A percentile compares a stretch with the other conserved stretches of the same genome.
phyloP scores from a whole-genome alignment of 495 filamentous ascomycete species.

The Penicillium angulare region DNA sequence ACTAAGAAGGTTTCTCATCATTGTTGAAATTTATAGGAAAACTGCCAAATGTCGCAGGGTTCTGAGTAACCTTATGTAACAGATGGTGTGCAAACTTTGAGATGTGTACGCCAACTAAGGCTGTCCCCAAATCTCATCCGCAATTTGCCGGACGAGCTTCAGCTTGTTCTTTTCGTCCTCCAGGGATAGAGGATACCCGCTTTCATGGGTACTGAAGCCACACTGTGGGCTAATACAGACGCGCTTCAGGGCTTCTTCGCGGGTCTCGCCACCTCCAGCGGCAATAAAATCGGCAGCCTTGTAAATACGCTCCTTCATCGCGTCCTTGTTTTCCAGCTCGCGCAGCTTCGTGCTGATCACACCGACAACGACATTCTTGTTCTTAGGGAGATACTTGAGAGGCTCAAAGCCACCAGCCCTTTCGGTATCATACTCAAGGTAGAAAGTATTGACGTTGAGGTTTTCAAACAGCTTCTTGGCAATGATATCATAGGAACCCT shows the following conservation, averaged over 20 bases:
- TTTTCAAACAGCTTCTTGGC: conserved; percentile 63
- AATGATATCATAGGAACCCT: conserved; percentile 67
- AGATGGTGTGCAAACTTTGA: neutral
- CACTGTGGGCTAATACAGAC: conserved; percentile 67
- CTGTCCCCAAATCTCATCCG: conserved; percentile 48
- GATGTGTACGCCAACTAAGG: conserved; percentile 4
- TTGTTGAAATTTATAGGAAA: conserved; percentile 19
- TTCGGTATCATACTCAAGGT: conserved; percentile 67
- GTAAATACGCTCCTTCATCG: conserved; percentile 55
- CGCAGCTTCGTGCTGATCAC: conserved; percentile 66
- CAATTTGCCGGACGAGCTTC: conserved; percentile 45
- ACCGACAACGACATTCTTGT: conserved; percentile 65
- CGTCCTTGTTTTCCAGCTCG: conserved; percentile 59
- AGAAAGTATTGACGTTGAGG: conserved; percentile 65
- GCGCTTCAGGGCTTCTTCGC: conserved; percentile 53
- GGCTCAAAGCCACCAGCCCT: conserved; percentile 66
- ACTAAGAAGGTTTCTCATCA: conserved; percentile 13
- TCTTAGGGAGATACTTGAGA: conserved; percentile 57
- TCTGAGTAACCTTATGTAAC: too few species aligned
- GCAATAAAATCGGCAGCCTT: conserved; percentile 61
- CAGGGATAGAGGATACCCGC: conserved; percentile 58
- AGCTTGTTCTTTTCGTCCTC: conserved; percentile 59
- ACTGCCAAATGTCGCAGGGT: neutral
- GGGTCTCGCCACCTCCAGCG: conserved; percentile 39
- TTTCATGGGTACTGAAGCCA: conserved; percentile 64